Conservation (phyloP, 495 filamentous ascomycete genomes). For the Trichoderma gamsii region DNA sequence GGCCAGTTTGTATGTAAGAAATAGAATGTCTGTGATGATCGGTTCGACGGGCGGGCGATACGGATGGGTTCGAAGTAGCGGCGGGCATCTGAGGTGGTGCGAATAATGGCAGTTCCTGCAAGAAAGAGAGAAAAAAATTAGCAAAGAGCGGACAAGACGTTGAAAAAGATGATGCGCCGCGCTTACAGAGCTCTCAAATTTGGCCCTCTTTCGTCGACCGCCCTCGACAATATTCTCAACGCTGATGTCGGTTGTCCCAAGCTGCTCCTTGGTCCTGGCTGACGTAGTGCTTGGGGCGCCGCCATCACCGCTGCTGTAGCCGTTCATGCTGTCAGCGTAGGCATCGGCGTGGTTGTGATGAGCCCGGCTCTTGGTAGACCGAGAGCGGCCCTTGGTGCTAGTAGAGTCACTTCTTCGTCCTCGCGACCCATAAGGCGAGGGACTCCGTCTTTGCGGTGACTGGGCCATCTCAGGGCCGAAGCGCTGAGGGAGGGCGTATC, state of each 20-base stretch:
- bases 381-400: conserved; percentile 54
- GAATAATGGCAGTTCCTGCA: conserved; percentile 88
- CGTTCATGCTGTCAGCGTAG: conserved; percentile 58
- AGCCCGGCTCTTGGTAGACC: conserved; percentile 65
- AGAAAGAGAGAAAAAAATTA: conserved; percentile 21
- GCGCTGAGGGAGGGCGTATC: conserved; percentile 45
- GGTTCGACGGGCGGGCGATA: conserved; percentile 78
- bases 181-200: conserved; percentile 95
- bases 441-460: conserved; percentile 67
- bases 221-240: conserved; percentile 97
- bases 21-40: conserved; percentile 51
- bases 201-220: conserved; percentile 87
- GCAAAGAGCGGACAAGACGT: conserved; percentile 19
- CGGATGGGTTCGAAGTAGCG: conserved; percentile 80
- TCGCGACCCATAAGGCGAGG: conserved; percentile 67
- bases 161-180: conserved; percentile 19
- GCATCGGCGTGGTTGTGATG: conserved; percentile 49
- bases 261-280: conserved; percentile 68
- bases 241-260: conserved; percentile 94
- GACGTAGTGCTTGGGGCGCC: conserved; percentile 67
- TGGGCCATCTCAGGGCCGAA: conserved; percentile 55
- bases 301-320: conserved; percentile 76
- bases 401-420: conserved; percentile 75
- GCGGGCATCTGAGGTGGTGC: conserved; percentile 89
- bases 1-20: conserved; percentile 64